Percentiles rank a stretch among this genome's conserved stretches.
Conservation (phyloP, 305 asterid species). For the Salvia sclarea region DNA sequence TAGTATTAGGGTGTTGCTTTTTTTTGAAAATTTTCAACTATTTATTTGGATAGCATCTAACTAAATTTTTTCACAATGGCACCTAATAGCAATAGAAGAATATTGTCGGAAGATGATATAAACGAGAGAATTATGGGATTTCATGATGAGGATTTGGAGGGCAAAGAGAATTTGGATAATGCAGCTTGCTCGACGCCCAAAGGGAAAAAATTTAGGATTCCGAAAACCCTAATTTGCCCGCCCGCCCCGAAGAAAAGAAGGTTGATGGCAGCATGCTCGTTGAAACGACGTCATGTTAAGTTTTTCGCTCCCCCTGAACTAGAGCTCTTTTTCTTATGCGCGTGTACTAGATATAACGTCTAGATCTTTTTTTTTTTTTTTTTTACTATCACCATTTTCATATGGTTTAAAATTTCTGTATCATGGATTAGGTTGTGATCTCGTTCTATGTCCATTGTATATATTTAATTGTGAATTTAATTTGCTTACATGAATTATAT, state of each 20-base stretch:
- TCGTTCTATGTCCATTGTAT: conserved; percentile 1
- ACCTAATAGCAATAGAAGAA: conserved; percentile 2
- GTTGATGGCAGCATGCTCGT: conserved; percentile 12
- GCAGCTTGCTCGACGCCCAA: conserved; percentile 48
- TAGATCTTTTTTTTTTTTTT: no score
- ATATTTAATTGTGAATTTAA: not conserved
- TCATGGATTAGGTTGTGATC: not conserved
- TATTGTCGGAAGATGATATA: not conserved
- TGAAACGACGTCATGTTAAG: conserved; percentile 24
- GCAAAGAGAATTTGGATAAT: conserved; percentile 11
- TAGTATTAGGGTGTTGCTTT: conserved; percentile 5
- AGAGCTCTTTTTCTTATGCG: conserved; percentile 45
- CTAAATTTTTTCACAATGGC: conserved; percentile 11
- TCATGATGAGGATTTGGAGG: conserved; percentile 14
- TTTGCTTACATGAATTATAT: conserved; percentile 5
- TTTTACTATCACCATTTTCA: not conserved
- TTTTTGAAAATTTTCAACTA: conserved; percentile 37
- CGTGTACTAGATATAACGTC: conserved; percentile 35
- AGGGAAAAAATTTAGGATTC: conserved; percentile 43
- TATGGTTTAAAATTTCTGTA: not conserved
- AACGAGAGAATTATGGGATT: conserved; percentile 13
- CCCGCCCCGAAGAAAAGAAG: conserved; percentile 54
- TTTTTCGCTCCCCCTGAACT: conserved; percentile 48
- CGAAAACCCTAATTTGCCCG: conserved; percentile 42
- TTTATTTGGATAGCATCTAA: conserved; percentile 38